phyloP scores from a whole-genome alignment of 2,329 filamentous ascomycete genomes.

The Metarhizium robertsii region DNA sequence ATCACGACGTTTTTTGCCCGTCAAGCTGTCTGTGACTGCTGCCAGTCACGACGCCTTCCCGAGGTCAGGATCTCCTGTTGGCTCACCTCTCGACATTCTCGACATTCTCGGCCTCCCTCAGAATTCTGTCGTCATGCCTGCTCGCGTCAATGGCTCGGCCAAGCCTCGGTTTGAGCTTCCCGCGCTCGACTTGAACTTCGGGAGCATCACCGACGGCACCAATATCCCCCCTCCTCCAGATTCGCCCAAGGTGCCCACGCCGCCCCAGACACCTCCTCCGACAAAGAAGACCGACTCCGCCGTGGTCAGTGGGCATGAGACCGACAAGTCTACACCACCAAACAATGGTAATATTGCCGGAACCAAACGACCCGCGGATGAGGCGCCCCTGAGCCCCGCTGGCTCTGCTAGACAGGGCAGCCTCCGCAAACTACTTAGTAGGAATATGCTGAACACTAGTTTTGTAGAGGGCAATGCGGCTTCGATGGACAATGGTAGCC shows the following conservation, averaged over 20 bases:
- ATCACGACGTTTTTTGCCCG: not conserved
- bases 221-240: slow-evolving; percentile 49
- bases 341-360: slow-evolving; percentile 36
- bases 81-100: not conserved
- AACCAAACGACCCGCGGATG: slow-evolving; percentile 40
- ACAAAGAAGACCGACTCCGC: slow-evolving; percentile 13
- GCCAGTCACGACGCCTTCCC: not conserved
- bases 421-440: slow-evolving; percentile 49
- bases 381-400: slow-evolving; percentile 42
- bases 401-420: slow-evolving; percentile 43
- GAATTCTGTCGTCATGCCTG: slow-evolving; percentile 18
- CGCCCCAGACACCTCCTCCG: slow-evolving; percentile 26
- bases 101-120: not conserved
- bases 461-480: slow-evolving; percentile 40
- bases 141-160: slow-evolving; percentile 18
- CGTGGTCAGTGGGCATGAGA: slow-evolving; percentile 1
- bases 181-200: slow-evolving; percentile 48
- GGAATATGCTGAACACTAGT: slow-evolving; percentile 43
- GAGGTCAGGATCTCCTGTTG: not conserved
- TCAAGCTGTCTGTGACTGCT: not conserved
- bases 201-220: slow-evolving; percentile 51
- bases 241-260: slow-evolving; percentile 42
- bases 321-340: slow-evolving; percentile 7
- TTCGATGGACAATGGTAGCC: slow-evolving; percentile 23
- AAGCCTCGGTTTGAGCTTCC: slow-evolving; percentile 45